A percentile compares a stretch with the other conserved stretches of the same genome.
Evolutionary conservation across 768 basidiomycete genomes (phyloP).

Genomic region (Hydnum rufescens): DNA sequence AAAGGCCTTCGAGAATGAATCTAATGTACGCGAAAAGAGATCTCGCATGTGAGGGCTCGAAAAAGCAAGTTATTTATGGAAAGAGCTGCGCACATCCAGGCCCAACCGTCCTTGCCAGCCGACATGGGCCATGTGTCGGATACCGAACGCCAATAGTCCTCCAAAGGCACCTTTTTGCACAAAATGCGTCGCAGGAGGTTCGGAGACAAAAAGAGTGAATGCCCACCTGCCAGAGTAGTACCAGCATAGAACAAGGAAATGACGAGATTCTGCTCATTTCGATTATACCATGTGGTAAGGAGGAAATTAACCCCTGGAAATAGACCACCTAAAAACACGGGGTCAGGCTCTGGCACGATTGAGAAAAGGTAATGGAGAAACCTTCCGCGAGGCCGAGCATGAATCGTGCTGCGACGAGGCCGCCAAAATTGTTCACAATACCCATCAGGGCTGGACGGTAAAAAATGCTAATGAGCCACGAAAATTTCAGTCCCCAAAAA

Average conservation of each 20-base stretch:
- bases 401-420: constrained; percentile 14
- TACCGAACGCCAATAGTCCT: constrained; percentile 11
- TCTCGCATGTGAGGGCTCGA: too few species aligned
- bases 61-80: constrained; percentile 17
- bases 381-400: constrained; percentile 15
- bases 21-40: constrained; percentile 19
- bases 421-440: too few species aligned
- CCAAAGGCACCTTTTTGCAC: constrained; percentile 11
- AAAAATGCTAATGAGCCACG: not conserved
- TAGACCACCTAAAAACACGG: not conserved
- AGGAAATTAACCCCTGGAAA: not conserved
- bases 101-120: constrained; percentile 22
- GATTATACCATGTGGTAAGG: constrained; percentile 1
- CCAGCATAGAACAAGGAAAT: not conserved
- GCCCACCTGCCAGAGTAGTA: constrained; percentile 1
- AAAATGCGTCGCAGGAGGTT: constrained; percentile 21
- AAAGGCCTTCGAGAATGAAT: too few species aligned
- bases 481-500: constrained; percentile 19
- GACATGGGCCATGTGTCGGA: constrained; percentile 23
- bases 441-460: not conserved
- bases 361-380: constrained; percentile 9
- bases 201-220: too few species aligned
- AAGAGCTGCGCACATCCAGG: too few species aligned
- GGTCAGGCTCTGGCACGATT: not conserved
- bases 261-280: not conserved